Evolutionary conservation across 805 yeast genomes (phyloP), one percentile per base, ranked within the genome.

Genomic region (Ogataea trehaloabstinens): DNA sequence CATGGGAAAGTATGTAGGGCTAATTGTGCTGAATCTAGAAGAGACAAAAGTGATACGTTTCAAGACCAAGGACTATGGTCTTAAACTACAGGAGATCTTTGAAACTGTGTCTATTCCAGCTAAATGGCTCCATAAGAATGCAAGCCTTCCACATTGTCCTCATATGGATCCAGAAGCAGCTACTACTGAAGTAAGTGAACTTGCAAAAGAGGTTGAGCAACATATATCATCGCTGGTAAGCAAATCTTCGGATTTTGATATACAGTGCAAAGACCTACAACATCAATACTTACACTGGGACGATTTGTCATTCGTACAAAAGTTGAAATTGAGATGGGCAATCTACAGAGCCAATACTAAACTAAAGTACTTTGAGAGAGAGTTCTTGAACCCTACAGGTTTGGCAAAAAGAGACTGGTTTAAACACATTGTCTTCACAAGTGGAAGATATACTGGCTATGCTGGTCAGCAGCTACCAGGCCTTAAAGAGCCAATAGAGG

Each of bases 381-480:
- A 51, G 15, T 75, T 78, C 50, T 45, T 76, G 31, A 54, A 70
- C 47, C 60, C 66, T 2, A 61, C 64, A 3, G 85, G 85, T 1
- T 63, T 78, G 15, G 69, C 66, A 12, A 65, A 61, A 30, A 65
- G 84, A 37, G 55, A 65, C 2, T 79, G 83, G 82, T 78, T 72
- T 61, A 76, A 71, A 55, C 85, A 79, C 53, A 59, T 71, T 30
- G 66, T 78, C n/a, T 78, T 63, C 54, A 78, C 82, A 2, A 76
- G 80, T 34, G 82, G 81, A 2, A 55, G 80, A 34, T 71, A 73
- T 58, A 77, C 81, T 1, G 84, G 84, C 2, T 78, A 78, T 44
- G 70, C 73, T n/a, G 82, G 81, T 4, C 78, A 73, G 38, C 66
- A 71, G 27, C 61, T 77, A 38, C 83, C 84, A 1, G 81, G 78